These are phyloP conservation scores for Fusarium illudens DNA, from an alignment of 2,329 filamentous ascomycete genomes.

Conservation along the genomic window DNA sequence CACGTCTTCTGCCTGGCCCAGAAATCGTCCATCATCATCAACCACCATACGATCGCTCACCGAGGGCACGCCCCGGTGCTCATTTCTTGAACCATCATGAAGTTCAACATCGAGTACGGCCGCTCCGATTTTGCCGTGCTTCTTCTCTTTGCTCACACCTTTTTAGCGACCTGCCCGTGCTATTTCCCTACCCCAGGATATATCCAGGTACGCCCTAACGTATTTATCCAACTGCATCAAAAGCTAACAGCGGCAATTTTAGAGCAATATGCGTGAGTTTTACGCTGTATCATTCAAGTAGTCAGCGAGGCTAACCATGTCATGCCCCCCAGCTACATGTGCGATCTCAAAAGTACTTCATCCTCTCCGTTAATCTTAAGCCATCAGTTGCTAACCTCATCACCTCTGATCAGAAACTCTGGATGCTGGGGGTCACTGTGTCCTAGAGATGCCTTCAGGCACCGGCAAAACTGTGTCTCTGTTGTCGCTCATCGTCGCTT, in stretches of 20 bases:
- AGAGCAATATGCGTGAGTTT: slow-evolving; percentile 65
- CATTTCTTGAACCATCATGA: slow-evolving; percentile 51
- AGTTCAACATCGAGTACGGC: slow-evolving; percentile 61
- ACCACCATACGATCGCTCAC: slow-evolving; percentile 10
- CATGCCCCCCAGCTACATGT: slow-evolving; percentile 59
- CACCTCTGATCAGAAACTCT: slow-evolving; percentile 67
- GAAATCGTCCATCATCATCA: slow-evolving; percentile 9
- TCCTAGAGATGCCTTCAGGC: slow-evolving; percentile 98
- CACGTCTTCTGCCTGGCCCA: slow-evolving; percentile 23
- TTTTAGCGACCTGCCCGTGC: slow-evolving; percentile 61
- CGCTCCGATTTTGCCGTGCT: not conserved
- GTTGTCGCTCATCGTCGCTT: slow-evolving; percentile 93
- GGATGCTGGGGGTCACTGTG: slow-evolving; percentile 93
- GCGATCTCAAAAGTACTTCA: slow-evolving; percentile 61
- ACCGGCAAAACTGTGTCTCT: slow-evolving; percentile 98
- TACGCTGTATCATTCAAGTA: not conserved
- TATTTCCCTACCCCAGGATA: slow-evolving; percentile 68
- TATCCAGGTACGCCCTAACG: slow-evolving; percentile 58
- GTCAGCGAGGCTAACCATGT: slow-evolving; percentile 1
- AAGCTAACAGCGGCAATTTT: not conserved
- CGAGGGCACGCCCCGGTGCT: slow-evolving; percentile 29
- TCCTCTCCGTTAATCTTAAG: not conserved
- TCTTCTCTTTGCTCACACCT: slow-evolving; percentile 30
- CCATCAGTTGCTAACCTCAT: slow-evolving; percentile 5
- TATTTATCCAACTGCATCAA: not conserved